A percentile compares a stretch with the other conserved stretches of the same genome.
These are phyloP conservation scores for Calonectria pseudoreteaudii DNA, from an alignment of 2,329 filamentous ascomycete genomes.

Conservation along the genomic window DNA sequence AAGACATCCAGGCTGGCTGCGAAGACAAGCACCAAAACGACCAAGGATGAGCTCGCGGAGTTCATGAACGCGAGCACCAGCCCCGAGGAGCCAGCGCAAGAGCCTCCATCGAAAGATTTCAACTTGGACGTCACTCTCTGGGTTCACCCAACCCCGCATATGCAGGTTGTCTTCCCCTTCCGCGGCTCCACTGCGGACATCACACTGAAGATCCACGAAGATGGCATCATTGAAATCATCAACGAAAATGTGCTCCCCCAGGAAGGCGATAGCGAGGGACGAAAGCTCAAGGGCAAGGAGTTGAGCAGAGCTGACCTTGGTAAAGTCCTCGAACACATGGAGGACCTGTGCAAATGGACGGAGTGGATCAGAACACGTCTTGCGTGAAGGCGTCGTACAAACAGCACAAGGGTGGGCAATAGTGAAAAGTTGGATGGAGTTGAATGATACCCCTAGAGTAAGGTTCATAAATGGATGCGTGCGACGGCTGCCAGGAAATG, in stretches of 20 bases:
- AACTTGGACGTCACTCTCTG: constrained; percentile 66
- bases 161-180: constrained; percentile 68
- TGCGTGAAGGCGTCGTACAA: constrained; percentile 28
- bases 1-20: constrained; percentile 13
- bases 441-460: constrained; percentile 42
- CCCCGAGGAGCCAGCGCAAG: neutral
- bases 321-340: constrained; percentile 59
- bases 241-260: constrained; percentile 63
- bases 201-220: constrained; percentile 68
- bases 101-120: constrained; percentile 34
- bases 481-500: neutral
- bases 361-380: constrained; percentile 62
- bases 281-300: constrained; percentile 49
- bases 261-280: constrained; percentile 28
- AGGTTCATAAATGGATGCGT: neutral
- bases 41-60: constrained; percentile 47
- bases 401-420: neutral
- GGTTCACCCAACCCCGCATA: constrained; percentile 60
- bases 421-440: constrained; percentile 21
- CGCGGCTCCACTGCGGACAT: constrained; percentile 62
- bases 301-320: constrained; percentile 58
- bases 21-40: constrained; percentile 40
- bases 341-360: constrained; percentile 65
- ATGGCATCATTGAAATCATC: constrained; percentile 68
- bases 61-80: constrained; percentile 42